A percentile compares a stretch with the other conserved stretches of the same genome.
Evolutionary conservation across 1,284 basidiomycete genomes (phyloP).

Genomic region (Neonothopanus nambi): DNA sequence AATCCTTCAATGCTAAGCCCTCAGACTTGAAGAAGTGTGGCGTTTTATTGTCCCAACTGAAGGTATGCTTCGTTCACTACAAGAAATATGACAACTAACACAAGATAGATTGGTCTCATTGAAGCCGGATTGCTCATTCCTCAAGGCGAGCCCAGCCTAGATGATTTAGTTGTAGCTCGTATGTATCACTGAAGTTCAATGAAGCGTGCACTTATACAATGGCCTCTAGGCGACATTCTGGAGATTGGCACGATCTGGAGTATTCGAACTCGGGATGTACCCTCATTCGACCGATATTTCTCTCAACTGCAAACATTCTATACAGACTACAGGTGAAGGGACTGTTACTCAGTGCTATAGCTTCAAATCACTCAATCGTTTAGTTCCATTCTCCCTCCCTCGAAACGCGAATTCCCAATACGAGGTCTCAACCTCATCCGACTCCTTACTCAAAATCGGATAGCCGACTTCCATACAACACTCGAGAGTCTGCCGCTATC

Average conservation of each 20-base stretch:
- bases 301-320: constrained; percentile 93
- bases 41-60: constrained; percentile 66
- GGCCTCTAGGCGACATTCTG: constrained; percentile 79
- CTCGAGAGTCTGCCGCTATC: constrained; percentile 89
- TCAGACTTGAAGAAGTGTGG: constrained; percentile 68
- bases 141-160: constrained; percentile 52
- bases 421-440: constrained; percentile 94
- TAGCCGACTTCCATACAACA: constrained; percentile 99
- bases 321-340: constrained; percentile 72
- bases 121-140: constrained; percentile 77
- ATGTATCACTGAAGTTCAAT: constrained; percentile 29
- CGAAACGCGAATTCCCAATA: constrained; percentile 85
- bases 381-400: constrained; percentile 76
- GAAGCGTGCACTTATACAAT: constrained; percentile 10
- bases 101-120: constrained; percentile 71
- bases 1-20: constrained; percentile 60
- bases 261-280: constrained; percentile 84
- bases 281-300: constrained; percentile 94
- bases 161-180: constrained; percentile 75
- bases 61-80: constrained; percentile 46
- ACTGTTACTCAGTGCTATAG: background rate
- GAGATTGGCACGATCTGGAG: constrained; percentile 96
- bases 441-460: constrained; percentile 93
- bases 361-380: background rate
- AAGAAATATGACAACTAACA: background rate